Evolutionary conservation across 2,329 filamentous ascomycete genomes (phyloP).

Genomic region (Fusarium compactum): DNA sequence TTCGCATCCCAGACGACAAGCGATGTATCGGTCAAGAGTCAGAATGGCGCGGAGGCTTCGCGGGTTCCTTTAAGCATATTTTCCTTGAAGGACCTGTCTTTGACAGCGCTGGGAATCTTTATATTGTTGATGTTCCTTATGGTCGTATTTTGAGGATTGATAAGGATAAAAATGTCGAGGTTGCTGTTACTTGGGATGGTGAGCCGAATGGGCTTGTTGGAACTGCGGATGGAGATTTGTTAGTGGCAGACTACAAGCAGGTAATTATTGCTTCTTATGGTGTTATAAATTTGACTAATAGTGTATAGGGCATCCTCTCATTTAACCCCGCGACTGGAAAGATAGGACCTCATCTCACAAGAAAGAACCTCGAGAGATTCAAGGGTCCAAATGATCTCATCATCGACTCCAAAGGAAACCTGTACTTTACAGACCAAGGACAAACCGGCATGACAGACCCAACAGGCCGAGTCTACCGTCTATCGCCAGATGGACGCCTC

Average conservation of each 20-base stretch:
- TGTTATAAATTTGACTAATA: background rate
- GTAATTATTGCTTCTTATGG: constrained; percentile 34
- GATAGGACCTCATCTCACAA: constrained; percentile 50
- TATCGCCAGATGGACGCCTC: constrained; percentile 51
- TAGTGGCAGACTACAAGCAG: constrained; percentile 59
- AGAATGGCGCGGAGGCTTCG: constrained; percentile 56
- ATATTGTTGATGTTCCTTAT: constrained; percentile 56
- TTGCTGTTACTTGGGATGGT: constrained; percentile 51
- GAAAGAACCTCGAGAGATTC: constrained; percentile 57
- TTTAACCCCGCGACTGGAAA: constrained; percentile 50
- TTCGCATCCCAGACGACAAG: constrained; percentile 52
- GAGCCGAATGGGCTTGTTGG: constrained; percentile 57
- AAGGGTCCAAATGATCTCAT: constrained; percentile 59
- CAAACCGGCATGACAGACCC: constrained; percentile 58
- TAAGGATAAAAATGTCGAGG: constrained; percentile 45
- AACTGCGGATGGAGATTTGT: constrained; percentile 49
- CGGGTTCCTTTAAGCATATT: constrained; percentile 52
- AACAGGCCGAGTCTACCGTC: constrained; percentile 55
- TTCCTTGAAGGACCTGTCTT: constrained; percentile 56
- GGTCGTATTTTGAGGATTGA: constrained; percentile 55
- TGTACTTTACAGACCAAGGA: constrained; percentile 61
- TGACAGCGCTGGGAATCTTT: constrained; percentile 51
- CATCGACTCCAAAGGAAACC: constrained; percentile 51
- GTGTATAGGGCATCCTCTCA: constrained; percentile 51
- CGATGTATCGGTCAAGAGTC: constrained; percentile 50